Percentiles rank a stretch among this genome's conserved stretches.
Evolutionary conservation across 805 yeast genomes (phyloP).

Genomic region (Pichia heedii): DNA sequence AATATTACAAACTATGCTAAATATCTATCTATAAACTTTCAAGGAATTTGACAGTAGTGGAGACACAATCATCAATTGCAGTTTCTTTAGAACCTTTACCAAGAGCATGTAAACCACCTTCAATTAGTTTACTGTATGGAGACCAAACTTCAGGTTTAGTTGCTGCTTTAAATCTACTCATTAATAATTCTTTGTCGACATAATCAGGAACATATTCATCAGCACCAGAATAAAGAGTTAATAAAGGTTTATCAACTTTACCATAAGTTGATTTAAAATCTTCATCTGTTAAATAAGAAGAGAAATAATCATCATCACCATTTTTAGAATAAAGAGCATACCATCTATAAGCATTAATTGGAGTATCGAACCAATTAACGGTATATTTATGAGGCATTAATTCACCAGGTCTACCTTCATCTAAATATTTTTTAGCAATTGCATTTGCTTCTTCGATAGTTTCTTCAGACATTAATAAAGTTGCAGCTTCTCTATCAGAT

Average conservation of each 20-base stretch:
- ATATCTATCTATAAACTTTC: not conserved
- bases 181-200: slow-evolving; percentile 39
- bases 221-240: slow-evolving; percentile 47
- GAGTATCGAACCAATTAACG: slow-evolving; percentile 41
- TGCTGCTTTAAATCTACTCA: slow-evolving; percentile 40
- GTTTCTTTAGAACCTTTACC: slow-evolving; percentile 30
- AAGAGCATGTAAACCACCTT: slow-evolving; percentile 52
- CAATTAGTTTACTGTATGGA: slow-evolving; percentile 39
- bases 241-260: slow-evolving; percentile 35
- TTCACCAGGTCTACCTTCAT: slow-evolving; percentile 36
- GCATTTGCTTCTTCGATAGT: slow-evolving; percentile 14
- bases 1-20: too few relatives aligned
- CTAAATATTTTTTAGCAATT: slow-evolving; percentile 32
- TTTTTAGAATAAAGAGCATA: slow-evolving; percentile 44
- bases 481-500: slow-evolving; percentile 49
- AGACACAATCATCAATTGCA: slow-evolving; percentile 11
- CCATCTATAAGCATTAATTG: slow-evolving; percentile 66
- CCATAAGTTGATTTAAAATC: slow-evolving; percentile 47
- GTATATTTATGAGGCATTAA: slow-evolving; percentile 45
- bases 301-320: slow-evolving; percentile 76
- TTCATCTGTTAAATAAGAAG: slow-evolving; percentile 42
- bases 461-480: slow-evolving; percentile 8
- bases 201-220: slow-evolving; percentile 56
- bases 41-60: slow-evolving; percentile 11
- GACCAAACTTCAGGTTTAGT: slow-evolving; percentile 43